Base-by-base conservation (phyloP, 2,329 filamentous ascomycete species). In the Xylariaceae sp. region DNA sequence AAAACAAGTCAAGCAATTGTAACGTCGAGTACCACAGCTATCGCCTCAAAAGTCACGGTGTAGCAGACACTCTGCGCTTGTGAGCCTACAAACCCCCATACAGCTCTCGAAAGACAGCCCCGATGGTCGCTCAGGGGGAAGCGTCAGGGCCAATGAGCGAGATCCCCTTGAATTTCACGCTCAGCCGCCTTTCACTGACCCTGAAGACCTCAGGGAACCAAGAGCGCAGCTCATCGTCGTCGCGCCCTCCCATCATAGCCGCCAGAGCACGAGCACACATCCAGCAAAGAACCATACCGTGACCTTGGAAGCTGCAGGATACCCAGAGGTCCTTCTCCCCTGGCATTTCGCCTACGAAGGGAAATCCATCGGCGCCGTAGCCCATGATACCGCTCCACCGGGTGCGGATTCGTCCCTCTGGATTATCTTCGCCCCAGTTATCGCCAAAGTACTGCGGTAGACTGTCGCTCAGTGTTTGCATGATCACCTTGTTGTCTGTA, bases 251-350 rank as follows among this genome's bases (percentile, higher is more conserved):
- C 47, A 81, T 69, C 74, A 83, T 79, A 22, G 64, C 61, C 2
- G 71, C 74, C 43, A 85, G 51, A 0, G 73, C 81, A 49, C 73
- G 70, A 0, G 79, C 79, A 19, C 72, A 75, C 56, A 79, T 74
- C 64, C 79, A 75, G 41, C 78, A 78, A 24, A 79, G 59, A 2
- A 80, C 80, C 81, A 84, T 85, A 0, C 80, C 79, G 56, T 85
- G 79, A 1, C 82, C 82, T 48, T 82, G 81, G 48, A 85, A 85
- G 4, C 77, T 72, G 3, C 74, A 77, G 24, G 71, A 68, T 1
- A 81, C 64, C 68, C 74, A 82, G 17, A 84, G 53, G 1, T 72
- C 38, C 70, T 64, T 49, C 32, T 69, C 58, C 0, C 57, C 65
- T 3, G 68, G 67, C 42, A 78, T 60, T 44, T 65, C 60, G 0